phyloP scores from a whole-genome alignment of 495 filamentous ascomycete species.

The Melanomma pulvis-pyrius region DNA sequence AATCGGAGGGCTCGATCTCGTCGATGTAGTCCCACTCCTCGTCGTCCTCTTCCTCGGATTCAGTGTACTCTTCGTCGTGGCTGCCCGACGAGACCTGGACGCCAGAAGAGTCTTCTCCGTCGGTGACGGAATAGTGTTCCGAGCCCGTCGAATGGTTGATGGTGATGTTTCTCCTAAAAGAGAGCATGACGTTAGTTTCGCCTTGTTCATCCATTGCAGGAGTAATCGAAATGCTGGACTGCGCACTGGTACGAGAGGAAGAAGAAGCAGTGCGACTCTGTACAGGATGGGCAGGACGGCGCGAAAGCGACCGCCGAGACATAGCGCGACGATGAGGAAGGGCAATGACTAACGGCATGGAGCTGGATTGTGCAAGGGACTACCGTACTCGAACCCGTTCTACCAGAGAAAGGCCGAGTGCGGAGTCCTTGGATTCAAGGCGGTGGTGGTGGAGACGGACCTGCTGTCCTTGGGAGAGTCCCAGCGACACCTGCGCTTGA shows the following conservation, averaged over 20 bases:
- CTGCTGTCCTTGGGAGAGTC: conserved; percentile 22
- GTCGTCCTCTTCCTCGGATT: conserved; percentile 35
- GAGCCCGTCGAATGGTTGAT: conserved; percentile 37
- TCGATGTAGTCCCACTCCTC: conserved; percentile 43
- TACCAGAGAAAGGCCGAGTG: conserved; percentile 39
- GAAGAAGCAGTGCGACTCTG: conserved; percentile 18
- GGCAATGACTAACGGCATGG: conserved; percentile 42
- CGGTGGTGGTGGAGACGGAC: conserved; percentile 29
- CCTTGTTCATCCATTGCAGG: conserved; percentile 24
- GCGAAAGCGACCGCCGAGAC: conserved; percentile 29
- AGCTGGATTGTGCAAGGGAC: conserved; percentile 27
- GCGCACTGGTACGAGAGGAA: conserved; percentile 22
- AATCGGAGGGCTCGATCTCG: conserved; percentile 42
- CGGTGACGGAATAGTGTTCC: conserved; percentile 23
- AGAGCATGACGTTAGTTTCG: conserved; percentile 34
- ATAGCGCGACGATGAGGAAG: conserved; percentile 37
- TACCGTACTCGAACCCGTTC: conserved; percentile 35
- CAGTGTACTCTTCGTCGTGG: conserved; percentile 36
- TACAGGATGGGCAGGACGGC: conserved; percentile 20
- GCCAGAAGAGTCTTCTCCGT: conserved; percentile 38
- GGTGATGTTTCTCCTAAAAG: conserved; percentile 40
- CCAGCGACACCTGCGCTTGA: neutral
- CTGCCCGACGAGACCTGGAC: conserved; percentile 37
- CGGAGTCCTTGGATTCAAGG: conserved; percentile 29
- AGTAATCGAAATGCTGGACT: conserved; percentile 26